Conservation (phyloP, 768 basidiomycete species). For the Russula emetica region DNA sequence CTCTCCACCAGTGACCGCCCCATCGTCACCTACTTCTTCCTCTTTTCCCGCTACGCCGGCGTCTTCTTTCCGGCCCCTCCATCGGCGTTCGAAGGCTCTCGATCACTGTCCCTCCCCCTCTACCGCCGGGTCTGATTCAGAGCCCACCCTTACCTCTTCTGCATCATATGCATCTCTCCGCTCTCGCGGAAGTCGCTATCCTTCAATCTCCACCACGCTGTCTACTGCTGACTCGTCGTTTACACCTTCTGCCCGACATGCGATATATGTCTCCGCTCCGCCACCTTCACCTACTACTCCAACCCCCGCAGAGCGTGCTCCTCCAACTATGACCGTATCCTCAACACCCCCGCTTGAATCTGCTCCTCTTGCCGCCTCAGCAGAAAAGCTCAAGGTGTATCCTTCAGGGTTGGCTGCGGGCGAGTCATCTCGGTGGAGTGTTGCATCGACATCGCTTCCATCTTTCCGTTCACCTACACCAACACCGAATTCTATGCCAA, state of each 20-base stretch:
- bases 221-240: constrained; percentile 21
- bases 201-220: constrained; percentile 29
- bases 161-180: constrained; percentile 29
- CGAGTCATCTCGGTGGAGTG: constrained; percentile 26
- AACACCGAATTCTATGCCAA: constrained; percentile 22
- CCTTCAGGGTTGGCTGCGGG: constrained; percentile 21
- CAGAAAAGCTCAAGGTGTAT: constrained; percentile 21
- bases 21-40: constrained; percentile 24
- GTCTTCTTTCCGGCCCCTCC: constrained; percentile 24
- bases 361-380: not conserved
- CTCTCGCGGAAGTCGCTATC: constrained; percentile 25
- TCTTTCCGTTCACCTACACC: constrained; percentile 17
- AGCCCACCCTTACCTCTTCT: constrained; percentile 24
- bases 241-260: constrained; percentile 15
- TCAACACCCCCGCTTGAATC: constrained; percentile 3
- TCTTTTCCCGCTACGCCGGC: constrained; percentile 23
- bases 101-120: not conserved
- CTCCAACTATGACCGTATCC: not conserved
- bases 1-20: constrained; percentile 17
- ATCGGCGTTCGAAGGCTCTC: constrained; percentile 24
- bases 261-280: constrained; percentile 19
- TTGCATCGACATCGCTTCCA: constrained; percentile 25
- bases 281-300: constrained; percentile 24
- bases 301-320: constrained; percentile 9
- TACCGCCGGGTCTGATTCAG: constrained; percentile 17